These are phyloP conservation scores for Astrothelium subdiscretum DNA, from an alignment of 495 filamentous ascomycete genomes.

Conservation along the genomic window DNA sequence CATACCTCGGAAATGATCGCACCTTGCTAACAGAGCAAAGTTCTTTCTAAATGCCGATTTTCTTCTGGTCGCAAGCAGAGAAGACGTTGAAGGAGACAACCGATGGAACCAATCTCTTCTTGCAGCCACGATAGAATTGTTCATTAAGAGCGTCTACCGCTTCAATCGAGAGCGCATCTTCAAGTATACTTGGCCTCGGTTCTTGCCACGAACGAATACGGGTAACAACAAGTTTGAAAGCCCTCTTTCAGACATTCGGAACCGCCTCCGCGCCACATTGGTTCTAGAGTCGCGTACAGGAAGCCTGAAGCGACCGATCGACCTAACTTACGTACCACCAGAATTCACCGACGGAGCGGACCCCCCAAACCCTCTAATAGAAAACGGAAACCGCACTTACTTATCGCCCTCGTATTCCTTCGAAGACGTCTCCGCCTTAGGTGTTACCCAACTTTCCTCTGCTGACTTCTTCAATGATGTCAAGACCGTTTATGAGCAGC, in stretches of 20 bases:
- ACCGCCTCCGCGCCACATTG: not conserved
- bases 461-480: not conserved
- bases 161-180: slow-evolving; percentile 4
- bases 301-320: not conserved
- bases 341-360: slow-evolving; percentile 1
- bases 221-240: not conserved
- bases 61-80: slow-evolving; percentile 6
- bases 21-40: too few relatives aligned
- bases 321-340: not conserved
- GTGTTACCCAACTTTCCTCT: not conserved
- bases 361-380: not conserved
- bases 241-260: not conserved
- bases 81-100: slow-evolving; percentile 1
- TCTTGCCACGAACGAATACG: too few relatives aligned
- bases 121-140: not conserved
- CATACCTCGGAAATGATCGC: too few relatives aligned
- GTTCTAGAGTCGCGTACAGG: not conserved
- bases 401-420: not conserved
- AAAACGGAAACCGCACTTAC: not conserved
- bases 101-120: slow-evolving; percentile 4
- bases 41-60: slow-evolving; percentile 13
- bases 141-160: not conserved
- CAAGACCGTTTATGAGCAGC: not conserved
- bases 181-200: slow-evolving; percentile 7
- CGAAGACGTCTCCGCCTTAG: not conserved